A percentile compares a stretch with the other conserved stretches of the same genome.
These are phyloP conservation scores for Solanum habrochaites DNA, from an alignment of 257 asterid genomes.

Conservation along the genomic window DNA sequence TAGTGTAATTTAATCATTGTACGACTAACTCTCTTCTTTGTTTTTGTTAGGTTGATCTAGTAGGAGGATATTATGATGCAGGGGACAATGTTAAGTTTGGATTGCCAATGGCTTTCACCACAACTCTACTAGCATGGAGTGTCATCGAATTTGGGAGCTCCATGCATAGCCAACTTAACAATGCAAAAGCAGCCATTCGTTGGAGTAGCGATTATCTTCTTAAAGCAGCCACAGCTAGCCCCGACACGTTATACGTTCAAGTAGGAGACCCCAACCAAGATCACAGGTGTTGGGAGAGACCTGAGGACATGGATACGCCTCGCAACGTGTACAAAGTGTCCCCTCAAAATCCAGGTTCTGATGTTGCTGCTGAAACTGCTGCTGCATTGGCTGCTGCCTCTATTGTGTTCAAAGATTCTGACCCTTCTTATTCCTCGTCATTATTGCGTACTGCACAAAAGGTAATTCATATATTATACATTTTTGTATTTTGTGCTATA, in stretches of 20 bases:
- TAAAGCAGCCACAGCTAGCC: conserved; percentile 72
- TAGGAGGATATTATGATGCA: conserved; percentile 84
- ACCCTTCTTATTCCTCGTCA: conserved; percentile 49
- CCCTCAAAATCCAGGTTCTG: conserved; percentile 70
- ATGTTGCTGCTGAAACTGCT: conserved; percentile 87
- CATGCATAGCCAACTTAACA: conserved; percentile 32
- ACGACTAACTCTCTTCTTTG: neutral
- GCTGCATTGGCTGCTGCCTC: conserved; percentile 90
- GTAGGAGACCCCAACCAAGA: conserved; percentile 78
- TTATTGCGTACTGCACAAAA: conserved; percentile 41
- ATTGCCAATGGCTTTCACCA: conserved; percentile 81
- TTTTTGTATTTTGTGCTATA: neutral
- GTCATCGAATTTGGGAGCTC: conserved; percentile 58
- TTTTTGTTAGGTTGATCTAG: conserved; percentile 46
- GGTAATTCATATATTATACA: neutral
- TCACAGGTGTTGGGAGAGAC: conserved; percentile 81
- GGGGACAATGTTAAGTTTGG: conserved; percentile 86
- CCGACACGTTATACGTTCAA: conserved; percentile 51
- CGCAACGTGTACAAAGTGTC: conserved; percentile 57
- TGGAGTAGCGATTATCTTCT: conserved; percentile 82
- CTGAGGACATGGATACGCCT: conserved; percentile 79
- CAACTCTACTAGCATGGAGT: conserved; percentile 74
- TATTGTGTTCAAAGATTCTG: conserved; percentile 56
- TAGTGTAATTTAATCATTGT: too few species aligned
- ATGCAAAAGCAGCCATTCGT: conserved; percentile 53